Evolutionary conservation across 2,329 filamentous ascomycete genomes (phyloP), one percentile per base, ranked within the genome.

Genomic region (Pseudogymnoascus sp.): DNA sequence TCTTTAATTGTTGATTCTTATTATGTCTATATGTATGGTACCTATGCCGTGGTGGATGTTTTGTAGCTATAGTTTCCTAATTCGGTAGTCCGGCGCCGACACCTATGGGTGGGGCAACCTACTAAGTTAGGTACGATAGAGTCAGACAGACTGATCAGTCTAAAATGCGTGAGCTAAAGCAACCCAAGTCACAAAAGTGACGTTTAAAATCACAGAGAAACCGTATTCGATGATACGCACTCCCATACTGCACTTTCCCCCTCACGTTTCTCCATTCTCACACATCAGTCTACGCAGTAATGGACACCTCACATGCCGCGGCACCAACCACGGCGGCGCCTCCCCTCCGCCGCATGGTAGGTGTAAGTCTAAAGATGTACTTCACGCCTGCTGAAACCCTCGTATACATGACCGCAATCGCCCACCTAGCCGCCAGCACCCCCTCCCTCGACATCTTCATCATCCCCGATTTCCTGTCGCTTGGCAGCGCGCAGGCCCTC

Each of bases 351-450:
- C 86, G 85, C 70, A 79, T 92, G 65, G 80, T 92, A 65, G 89
- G 89, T 73, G 86, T 91, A 67, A 89, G 86, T 56, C 84, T 89
- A 40, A 92, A 92, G 71, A 89, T 91, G 84, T 92, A 93, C 81
- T 93, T 93, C 76, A 84, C 87, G 65, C 82, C 87, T 7, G 75
- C 82, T 10, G 80, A 81, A 65, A 92, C 89, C 1, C 76, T 81
- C 53, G 71, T 79, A 62, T 88, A 87, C 71, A 77, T 89, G 14
- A 75, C 84, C 12, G 67, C 76, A 31, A 78, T 78, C 7, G 72
- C 82, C 40, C 72, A 78, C 19, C 75, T 79, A 24, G 71, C 78
- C 35, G 71, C 77, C 3, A 70, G 77, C 19, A 72, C 76, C 31
- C 72, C 78, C 61, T 72, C 78, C 12, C 75, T 90, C 65, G 87